Conservation (phyloP, 1,284 basidiomycete genomes). For the Hortiboletus rubellus region DNA sequence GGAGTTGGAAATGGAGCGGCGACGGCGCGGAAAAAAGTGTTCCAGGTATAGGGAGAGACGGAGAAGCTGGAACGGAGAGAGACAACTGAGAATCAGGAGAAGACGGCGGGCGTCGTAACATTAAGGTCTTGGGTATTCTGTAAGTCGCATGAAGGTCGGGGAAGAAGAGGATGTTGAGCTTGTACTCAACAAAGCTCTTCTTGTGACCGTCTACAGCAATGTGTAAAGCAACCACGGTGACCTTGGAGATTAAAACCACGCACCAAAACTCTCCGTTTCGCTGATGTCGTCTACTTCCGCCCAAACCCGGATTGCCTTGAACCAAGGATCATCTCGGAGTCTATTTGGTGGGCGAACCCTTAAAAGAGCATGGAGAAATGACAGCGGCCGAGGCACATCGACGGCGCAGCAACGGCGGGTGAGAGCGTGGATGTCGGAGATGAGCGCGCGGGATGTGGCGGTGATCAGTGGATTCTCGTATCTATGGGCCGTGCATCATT, state of each 20-base stretch:
- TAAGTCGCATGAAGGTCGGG: slow-evolving; percentile 43
- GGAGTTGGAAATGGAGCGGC: slow-evolving; percentile 68
- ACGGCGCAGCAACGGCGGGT: slow-evolving; percentile 56
- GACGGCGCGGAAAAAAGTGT: slow-evolving; percentile 59
- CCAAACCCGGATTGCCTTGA: slow-evolving; percentile 65
- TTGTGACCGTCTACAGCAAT: slow-evolving; percentile 60
- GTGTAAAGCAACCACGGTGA: neutral
- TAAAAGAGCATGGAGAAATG: slow-evolving; percentile 57
- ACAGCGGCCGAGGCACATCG: slow-evolving; percentile 63
- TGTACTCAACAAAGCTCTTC: slow-evolving; percentile 70
- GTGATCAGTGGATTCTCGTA: slow-evolving; percentile 77
- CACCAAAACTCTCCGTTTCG: slow-evolving; percentile 76
- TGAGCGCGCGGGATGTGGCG: slow-evolving; percentile 66
- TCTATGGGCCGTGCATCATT: slow-evolving; percentile 33
- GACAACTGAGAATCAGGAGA: slow-evolving; percentile 31
- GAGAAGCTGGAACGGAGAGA: slow-evolving; percentile 31
- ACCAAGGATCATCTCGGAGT: slow-evolving; percentile 38
- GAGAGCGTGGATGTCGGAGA: slow-evolving; percentile 64
- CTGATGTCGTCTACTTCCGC: slow-evolving; percentile 69
- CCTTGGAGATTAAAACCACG: slow-evolving; percentile 27
- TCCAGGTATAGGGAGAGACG: slow-evolving; percentile 52
- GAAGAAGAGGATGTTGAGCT: slow-evolving; percentile 55
- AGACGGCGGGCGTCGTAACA: slow-evolving; percentile 39
- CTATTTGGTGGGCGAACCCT: slow-evolving; percentile 42
- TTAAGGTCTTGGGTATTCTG: slow-evolving; percentile 22